These are phyloP conservation scores for Fusarium zealandicum DNA, from an alignment of 2,329 filamentous ascomycete genomes.

Conservation along the genomic window DNA sequence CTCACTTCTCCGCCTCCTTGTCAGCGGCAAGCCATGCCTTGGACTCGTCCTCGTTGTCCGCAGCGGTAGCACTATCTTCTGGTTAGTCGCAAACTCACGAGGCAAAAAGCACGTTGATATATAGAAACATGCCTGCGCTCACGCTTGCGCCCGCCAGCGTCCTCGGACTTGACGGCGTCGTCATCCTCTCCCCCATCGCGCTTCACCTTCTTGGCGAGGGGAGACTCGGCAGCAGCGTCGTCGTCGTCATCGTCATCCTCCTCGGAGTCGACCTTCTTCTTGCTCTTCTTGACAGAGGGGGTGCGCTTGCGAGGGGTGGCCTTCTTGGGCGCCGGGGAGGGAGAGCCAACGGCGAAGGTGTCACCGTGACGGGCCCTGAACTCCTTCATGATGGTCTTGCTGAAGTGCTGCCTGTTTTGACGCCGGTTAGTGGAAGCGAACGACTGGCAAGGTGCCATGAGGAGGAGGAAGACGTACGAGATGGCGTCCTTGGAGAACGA, in stretches of 20 bases:
- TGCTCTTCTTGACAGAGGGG: conserved; percentile 24
- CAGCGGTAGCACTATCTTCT: conserved; percentile 20
- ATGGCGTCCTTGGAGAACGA: conserved; percentile 50
- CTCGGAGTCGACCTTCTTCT: conserved; percentile 22
- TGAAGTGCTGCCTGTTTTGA: conserved; percentile 48
- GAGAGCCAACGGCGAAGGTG: neutral
- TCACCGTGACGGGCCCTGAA: conserved; percentile 43
- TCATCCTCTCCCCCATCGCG: conserved; percentile 34
- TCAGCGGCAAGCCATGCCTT: conserved; percentile 17
- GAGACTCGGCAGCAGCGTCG: conserved; percentile 13
- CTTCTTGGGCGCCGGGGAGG: conserved; percentile 34
- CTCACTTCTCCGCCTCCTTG: neutral
- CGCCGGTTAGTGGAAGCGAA: too few species aligned
- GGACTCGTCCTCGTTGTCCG: conserved; percentile 13
- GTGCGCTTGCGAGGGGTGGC: conserved; percentile 30
- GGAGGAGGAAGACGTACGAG: conserved; percentile 40
- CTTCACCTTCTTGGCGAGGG: conserved; percentile 44
- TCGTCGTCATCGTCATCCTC: conserved; percentile 28
- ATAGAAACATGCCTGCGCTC: conserved; percentile 29
- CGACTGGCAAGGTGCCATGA: neutral
- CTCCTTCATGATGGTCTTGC: conserved; percentile 48
- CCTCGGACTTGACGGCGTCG: conserved; percentile 29
- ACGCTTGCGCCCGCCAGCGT: conserved; percentile 3
- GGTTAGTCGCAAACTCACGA: conserved; percentile 6
- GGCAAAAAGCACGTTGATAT: neutral